These are phyloP conservation scores for Kazachstania sp. DNA, from an alignment of 1,139 yeast genomes.

Conservation along the genomic window DNA sequence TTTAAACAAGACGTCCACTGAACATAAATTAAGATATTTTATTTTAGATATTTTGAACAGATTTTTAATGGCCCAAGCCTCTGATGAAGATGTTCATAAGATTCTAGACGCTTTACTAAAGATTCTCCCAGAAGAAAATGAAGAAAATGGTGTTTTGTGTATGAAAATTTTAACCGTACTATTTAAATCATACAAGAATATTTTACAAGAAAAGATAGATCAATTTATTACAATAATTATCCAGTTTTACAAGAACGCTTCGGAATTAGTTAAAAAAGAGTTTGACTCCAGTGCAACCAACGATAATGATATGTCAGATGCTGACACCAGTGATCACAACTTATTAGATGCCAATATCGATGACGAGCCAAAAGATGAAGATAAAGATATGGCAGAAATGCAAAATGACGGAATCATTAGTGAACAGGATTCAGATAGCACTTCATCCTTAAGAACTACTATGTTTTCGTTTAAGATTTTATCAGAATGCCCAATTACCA, in stretches of 20 bases:
- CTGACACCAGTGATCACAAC: constrained; percentile 4
- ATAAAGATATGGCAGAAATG: constrained; percentile 3
- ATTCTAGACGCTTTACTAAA: constrained; percentile 55
- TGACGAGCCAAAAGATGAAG: constrained; percentile 7
- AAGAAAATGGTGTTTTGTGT: constrained; percentile 88
- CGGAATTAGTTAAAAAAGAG: constrained; percentile 59
- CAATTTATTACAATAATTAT: constrained; percentile 72
- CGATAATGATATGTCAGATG: constrained; percentile 3
- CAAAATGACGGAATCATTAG: background rate
- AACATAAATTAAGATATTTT: constrained; percentile 67
- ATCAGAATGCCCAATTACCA: constrained; percentile 94
- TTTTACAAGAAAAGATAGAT: constrained; percentile 62
- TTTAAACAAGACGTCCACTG: constrained; percentile 51
- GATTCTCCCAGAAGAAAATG: constrained; percentile 70
- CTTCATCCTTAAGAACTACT: constrained; percentile 36
- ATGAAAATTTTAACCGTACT: constrained; percentile 84
- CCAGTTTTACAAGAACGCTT: constrained; percentile 72
- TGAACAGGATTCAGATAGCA: background rate
- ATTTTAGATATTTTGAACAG: constrained; percentile 75
- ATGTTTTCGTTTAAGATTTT: constrained; percentile 81
- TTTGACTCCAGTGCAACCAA: constrained; percentile 35
- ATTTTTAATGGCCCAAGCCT: constrained; percentile 72
- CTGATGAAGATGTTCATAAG: constrained; percentile 60
- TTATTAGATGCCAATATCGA: constrained; percentile 8
- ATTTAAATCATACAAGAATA: constrained; percentile 74